A percentile compares a stretch with the other conserved stretches of the same genome.
These are phyloP conservation scores for Nicotiana tomentosiformis DNA, from an alignment of 257 asterid genomes.

Conservation along the genomic window DNA sequence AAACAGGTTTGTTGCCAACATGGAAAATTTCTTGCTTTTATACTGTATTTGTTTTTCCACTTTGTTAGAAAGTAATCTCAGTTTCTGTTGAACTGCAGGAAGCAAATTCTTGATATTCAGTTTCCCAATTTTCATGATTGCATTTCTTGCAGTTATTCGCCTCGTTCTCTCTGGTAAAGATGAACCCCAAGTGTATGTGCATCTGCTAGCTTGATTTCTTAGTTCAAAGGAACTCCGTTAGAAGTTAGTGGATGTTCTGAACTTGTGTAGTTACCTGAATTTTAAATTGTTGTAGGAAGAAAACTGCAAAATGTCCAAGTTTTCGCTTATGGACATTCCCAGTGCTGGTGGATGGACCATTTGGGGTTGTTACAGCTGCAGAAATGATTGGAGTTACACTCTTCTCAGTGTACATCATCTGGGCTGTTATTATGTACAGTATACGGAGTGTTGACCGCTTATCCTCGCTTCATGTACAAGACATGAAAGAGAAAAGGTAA, in stretches of 20 bases:
- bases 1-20: constrained; percentile 34
- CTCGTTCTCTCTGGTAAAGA: constrained; percentile 41
- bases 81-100: constrained; percentile 32
- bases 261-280: neutral
- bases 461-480: constrained; percentile 15
- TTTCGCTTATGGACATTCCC: constrained; percentile 82
- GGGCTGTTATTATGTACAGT: constrained; percentile 48
- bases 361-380: constrained; percentile 86
- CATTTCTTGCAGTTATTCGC: constrained; percentile 48
- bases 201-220: neutral
- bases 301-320: constrained; percentile 25
- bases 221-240: too few species aligned
- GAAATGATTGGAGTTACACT: constrained; percentile 58
- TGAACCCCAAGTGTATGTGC: constrained; percentile 32
- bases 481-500: constrained; percentile 38
- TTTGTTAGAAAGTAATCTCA: neutral
- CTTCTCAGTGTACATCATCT: constrained; percentile 40
- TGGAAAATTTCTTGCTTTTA: neutral
- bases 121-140: constrained; percentile 60
- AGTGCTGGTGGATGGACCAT: constrained; percentile 71
- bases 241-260: neutral
- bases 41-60: neutral
- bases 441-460: constrained; percentile 26
- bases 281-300: constrained; percentile 25
- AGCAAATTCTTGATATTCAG: constrained; percentile 48